Conservation (phyloP, 495 filamentous ascomycete species). For the Trichoderma orchidacearum region DNA sequence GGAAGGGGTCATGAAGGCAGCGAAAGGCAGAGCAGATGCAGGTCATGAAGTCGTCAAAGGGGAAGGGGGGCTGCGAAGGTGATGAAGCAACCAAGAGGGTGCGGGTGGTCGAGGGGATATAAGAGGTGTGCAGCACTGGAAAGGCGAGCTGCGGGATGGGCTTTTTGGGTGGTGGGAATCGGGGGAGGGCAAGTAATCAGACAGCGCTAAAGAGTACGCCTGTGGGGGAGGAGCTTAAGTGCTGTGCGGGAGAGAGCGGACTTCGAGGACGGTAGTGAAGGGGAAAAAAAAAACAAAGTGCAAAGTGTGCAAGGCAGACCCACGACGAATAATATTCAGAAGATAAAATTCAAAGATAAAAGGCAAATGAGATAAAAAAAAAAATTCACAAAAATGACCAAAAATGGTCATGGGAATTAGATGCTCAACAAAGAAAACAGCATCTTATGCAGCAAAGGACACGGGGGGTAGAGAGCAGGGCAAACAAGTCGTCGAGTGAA, state of each 20-base stretch:
- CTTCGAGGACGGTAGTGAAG: background rate
- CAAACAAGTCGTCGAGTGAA: background rate
- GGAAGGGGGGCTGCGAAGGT: background rate
- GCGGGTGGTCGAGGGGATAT: background rate
- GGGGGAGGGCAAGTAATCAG: background rate
- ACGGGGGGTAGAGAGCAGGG: background rate
- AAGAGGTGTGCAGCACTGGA: background rate
- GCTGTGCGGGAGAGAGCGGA: background rate
- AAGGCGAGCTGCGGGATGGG: background rate
- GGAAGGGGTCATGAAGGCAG: background rate
- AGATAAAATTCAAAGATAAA: background rate
- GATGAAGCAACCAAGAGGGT: background rate
- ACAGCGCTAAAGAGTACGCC: background rate
- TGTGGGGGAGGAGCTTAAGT: background rate
- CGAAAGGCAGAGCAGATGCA: background rate
- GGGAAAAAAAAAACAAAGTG: background rate
- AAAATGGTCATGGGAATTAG: background rate
- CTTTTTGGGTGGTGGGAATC: background rate
- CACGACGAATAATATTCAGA: background rate
- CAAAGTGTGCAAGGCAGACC: background rate
- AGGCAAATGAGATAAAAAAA: background rate
- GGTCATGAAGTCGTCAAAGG: slow-evolving; percentile 1
- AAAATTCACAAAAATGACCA: background rate
- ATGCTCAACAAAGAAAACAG: background rate
- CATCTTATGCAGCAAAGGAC: background rate